These are phyloP conservation scores for Atkinsonella texensis DNA, from an alignment of 2,329 filamentous ascomycete species.

Conservation along the genomic window DNA sequence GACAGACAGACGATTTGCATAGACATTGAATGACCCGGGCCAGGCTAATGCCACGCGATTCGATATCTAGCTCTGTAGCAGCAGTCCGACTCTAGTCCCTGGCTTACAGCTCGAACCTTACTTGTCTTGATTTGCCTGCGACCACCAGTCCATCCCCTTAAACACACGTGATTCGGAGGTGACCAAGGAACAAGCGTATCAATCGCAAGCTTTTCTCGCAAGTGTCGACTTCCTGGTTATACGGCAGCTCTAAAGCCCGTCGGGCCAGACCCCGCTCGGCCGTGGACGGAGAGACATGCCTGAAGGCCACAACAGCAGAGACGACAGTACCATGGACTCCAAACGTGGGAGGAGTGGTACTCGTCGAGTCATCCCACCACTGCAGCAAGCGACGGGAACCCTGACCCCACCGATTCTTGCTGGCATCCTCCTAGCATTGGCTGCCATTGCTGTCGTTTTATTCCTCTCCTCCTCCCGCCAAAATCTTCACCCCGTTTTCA, in stretches of 20 bases:
- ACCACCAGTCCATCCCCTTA: neutral
- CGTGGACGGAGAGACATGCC: neutral
- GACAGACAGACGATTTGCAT: too few relatives aligned
- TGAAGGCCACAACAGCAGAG: neutral
- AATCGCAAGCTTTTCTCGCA: neutral
- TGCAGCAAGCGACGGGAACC: conserved; percentile 23
- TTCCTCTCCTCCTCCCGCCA: conserved; percentile 9
- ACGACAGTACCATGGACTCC: neutral
- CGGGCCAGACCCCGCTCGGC: conserved; percentile 6
- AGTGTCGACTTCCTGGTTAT: neutral
- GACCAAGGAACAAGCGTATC: too few relatives aligned
- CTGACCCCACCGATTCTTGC: conserved; percentile 32
- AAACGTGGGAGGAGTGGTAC: neutral
- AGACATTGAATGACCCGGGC: too few relatives aligned
- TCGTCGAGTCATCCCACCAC: conserved; percentile 12
- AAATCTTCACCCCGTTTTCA: conserved; percentile 12
- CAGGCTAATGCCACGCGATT: too few relatives aligned
- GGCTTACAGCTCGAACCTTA: too few relatives aligned
- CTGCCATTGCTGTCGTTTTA: conserved; percentile 20
- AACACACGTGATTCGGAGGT: neutral
- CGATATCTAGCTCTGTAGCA: too few relatives aligned
- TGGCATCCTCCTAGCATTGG: conserved; percentile 23
- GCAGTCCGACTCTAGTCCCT: too few relatives aligned
- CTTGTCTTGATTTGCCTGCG: too few relatives aligned
- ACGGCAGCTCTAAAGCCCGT: too few relatives aligned